A percentile compares a stretch with the other conserved stretches of the same genome.
Conservation (phyloP, 2,329 filamentous ascomycete genomes). For the Talaromyces funiculosus region DNA sequence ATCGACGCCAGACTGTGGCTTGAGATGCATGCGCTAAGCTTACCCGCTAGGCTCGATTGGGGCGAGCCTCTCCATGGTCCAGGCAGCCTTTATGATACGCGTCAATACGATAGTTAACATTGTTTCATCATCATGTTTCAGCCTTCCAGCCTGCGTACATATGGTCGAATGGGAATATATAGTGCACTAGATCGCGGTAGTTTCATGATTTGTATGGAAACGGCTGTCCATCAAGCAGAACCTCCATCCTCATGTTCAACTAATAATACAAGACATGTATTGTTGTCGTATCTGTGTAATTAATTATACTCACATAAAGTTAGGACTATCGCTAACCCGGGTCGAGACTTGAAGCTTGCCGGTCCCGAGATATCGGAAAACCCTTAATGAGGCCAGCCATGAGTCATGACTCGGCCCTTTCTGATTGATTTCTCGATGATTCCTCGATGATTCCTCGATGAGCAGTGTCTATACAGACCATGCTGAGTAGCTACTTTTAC, state of each 20-base stretch:
- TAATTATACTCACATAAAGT: background rate
- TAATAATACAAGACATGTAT: background rate
- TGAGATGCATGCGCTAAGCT: slow-evolving; percentile 12
- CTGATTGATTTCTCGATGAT: too few species aligned
- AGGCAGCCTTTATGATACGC: background rate
- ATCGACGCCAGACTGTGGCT: slow-evolving; percentile 12
- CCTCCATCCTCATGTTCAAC: background rate
- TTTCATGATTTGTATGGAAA: background rate
- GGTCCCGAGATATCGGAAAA: background rate
- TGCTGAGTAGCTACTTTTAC: background rate
- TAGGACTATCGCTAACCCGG: slow-evolving; percentile 1
- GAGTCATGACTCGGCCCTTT: too few species aligned
- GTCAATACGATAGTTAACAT: background rate
- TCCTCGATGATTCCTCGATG: too few species aligned
- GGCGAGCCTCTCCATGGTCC: slow-evolving; percentile 9
- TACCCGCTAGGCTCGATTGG: slow-evolving; percentile 10
- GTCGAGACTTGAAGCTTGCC: background rate
- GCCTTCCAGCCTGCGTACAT: background rate
- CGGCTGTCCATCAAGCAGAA: background rate
- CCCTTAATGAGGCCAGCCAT: too few species aligned
- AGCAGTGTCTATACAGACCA: background rate
- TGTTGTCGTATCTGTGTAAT: too few species aligned
- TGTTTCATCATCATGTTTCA: background rate
- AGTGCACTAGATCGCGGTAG: too few species aligned
- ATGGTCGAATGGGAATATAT: background rate